Conservation (phyloP, 2,329 filamentous ascomycete species). For the Orbilia quercus region DNA sequence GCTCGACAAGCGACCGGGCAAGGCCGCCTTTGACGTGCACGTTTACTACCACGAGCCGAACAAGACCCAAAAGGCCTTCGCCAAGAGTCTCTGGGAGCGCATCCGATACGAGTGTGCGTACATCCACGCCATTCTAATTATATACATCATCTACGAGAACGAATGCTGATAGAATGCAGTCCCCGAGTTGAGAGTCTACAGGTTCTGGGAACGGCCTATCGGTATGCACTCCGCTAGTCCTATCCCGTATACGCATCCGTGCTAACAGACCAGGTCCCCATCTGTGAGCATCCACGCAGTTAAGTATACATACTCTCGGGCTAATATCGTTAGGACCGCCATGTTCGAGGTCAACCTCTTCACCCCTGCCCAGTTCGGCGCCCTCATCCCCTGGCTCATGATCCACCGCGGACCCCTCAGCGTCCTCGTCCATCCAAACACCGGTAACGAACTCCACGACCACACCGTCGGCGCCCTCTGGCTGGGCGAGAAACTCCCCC, state of each 20-base stretch:
- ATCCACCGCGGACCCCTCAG: conserved; percentile 84
- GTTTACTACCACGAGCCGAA: conserved; percentile 78
- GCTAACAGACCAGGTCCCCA: conserved; percentile 33
- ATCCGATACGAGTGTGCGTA: conserved; percentile 39
- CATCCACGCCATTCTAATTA: not conserved
- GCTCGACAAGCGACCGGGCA: conserved; percentile 71
- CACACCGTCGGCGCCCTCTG: conserved; percentile 77
- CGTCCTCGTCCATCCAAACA: conserved; percentile 85
- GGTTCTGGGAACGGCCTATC: conserved; percentile 78
- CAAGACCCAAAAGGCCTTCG: conserved; percentile 35
- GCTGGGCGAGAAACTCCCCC: conserved; percentile 75
- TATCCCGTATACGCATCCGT: not conserved
- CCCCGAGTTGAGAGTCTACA: conserved; percentile 85
- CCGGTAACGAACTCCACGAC: conserved; percentile 68
- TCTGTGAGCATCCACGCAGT: conserved; percentile 30
- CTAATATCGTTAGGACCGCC: conserved; percentile 68
- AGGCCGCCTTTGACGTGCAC: conserved; percentile 84
- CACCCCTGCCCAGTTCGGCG: conserved; percentile 86
- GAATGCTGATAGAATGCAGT: conserved; percentile 67
- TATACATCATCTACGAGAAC: no score
- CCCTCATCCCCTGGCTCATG: conserved; percentile 85
- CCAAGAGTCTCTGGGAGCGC: conserved; percentile 43
- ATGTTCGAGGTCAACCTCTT: conserved; percentile 94
- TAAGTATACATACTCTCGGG: not conserved
- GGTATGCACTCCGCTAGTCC: conserved; percentile 64